Percentiles rank a stretch among this genome's conserved stretches.
Conservation (phyloP, 2,329 filamentous ascomycete genomes). For the Aureobasidium sp. region DNA sequence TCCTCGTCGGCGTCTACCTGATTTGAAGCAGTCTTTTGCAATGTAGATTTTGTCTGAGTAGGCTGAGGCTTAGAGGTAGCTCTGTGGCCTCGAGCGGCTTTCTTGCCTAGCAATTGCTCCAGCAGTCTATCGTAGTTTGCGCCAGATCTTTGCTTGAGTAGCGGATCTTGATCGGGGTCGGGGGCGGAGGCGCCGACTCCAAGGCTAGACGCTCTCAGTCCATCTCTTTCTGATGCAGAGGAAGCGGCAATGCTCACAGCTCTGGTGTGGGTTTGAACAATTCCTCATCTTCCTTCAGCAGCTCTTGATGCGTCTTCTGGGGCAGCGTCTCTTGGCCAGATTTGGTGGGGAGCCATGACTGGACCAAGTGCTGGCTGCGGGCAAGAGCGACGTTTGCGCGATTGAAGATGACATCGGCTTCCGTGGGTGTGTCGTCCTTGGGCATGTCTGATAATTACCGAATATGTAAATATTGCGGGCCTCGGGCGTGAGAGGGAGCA, state of each 20-base stretch:
- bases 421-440: slow-evolving; percentile 3
- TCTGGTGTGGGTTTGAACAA: slow-evolving; percentile 49
- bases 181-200: slow-evolving; percentile 34
- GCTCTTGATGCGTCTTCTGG: slow-evolving; percentile 38
- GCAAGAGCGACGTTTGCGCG: slow-evolving; percentile 47
- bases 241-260: slow-evolving; percentile 35
- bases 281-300: slow-evolving; percentile 47
- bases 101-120: slow-evolving; percentile 38
- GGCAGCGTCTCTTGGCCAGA: slow-evolving; percentile 32
- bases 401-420: slow-evolving; percentile 51
- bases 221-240: slow-evolving; percentile 11
- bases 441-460: neutral
- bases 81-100: slow-evolving; percentile 29
- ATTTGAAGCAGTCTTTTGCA: slow-evolving; percentile 3
- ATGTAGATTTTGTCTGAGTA: slow-evolving; percentile 2
- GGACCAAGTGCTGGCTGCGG: slow-evolving; percentile 47
- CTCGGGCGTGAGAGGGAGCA: neutral
- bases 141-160: slow-evolving; percentile 29
- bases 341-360: slow-evolving; percentile 50
- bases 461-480: neutral
- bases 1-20: slow-evolving; percentile 35
- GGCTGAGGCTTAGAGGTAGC: slow-evolving; percentile 19
- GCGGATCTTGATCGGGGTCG: slow-evolving; percentile 31
- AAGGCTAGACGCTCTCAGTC: slow-evolving; percentile 25
- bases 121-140: slow-evolving; percentile 38